Base-by-base conservation (phyloP, 257 asterid species). In the Nyctanthes arbortristis region DNA sequence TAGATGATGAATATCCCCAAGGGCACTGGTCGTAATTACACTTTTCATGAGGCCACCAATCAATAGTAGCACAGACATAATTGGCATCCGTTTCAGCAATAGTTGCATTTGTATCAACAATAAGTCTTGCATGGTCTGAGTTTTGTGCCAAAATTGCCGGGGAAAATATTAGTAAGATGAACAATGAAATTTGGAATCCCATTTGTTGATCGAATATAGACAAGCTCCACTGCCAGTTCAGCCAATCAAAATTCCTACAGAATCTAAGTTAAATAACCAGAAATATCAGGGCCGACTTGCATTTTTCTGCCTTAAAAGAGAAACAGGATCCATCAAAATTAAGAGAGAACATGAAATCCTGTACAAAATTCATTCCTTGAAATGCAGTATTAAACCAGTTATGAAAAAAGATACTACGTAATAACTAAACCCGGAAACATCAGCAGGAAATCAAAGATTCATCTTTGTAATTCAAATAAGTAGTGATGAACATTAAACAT, bases 1-100 rank as follows among this genome's bases (percentile, higher is more conserved):
- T 72, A 1, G 99, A 91, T 3, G n/a, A n/a, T n/a, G 97, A 80
- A 3, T 78, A 86, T 33, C 87, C 95, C 99, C 99, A 94, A 0
- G 97, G 97, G 82, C 99, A 94, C 47, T 76, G 83, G 33, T 85
- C 62, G 67, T 89, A 94, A 71, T 89, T 78, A 67, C 99, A 94
- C 88, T 94, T 94, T 39, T 91, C 93, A 35, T 79, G 76, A 29
- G 99, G 97, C 99, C 99, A 91, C 99, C 99, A 94, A 69, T 89
- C 97, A 60, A 94, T 74, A 60, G 97, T 94, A 65, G 97, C 97
- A 73, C 99, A 91, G 18, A 94, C 81, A 62, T 86, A 94, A 77
- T 81, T 86, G 78, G 68, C 90, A 75, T 88, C 97, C 3, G 97
- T 91, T 47, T 73, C 80, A 35, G 93, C 88, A 35, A 88, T 31